Percentiles rank a stretch among this genome's conserved stretches.
These are phyloP conservation scores for Leccinum truebloodii DNA, from an alignment of 768 basidiomycete species.

Conservation along the genomic window DNA sequence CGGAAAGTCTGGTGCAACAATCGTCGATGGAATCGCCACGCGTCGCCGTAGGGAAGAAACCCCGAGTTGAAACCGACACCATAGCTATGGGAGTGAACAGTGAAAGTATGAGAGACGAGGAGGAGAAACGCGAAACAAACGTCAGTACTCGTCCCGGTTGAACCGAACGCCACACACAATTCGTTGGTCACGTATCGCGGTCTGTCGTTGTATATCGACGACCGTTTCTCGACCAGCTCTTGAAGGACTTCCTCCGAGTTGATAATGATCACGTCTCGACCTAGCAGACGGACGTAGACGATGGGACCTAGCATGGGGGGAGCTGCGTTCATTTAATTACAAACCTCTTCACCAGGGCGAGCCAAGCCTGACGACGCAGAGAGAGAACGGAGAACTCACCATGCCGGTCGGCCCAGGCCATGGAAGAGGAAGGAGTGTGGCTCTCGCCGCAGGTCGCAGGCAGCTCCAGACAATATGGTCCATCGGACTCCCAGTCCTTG, in stretches of 20 bases:
- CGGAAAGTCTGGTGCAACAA: slow-evolving; percentile 21
- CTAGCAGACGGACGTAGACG: slow-evolving; percentile 3
- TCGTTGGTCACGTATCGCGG: slow-evolving; percentile 9
- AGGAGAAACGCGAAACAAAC: neutral
- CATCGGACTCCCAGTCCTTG: too few species aligned
- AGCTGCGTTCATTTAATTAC: neutral
- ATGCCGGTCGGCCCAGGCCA: too few species aligned
- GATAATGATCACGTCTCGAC: slow-evolving; percentile 11
- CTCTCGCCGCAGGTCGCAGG: too few species aligned
- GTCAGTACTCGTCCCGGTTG: neutral
- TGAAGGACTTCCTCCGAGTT: slow-evolving; percentile 14
- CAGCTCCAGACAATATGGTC: too few species aligned
- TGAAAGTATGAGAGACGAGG: too few species aligned
- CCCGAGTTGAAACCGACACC: slow-evolving; percentile 21
- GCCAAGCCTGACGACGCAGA: too few species aligned
- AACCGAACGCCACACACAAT: slow-evolving; percentile 8
- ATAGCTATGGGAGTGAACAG: neutral
- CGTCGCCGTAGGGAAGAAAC: neutral
- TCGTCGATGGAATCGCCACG: slow-evolving; percentile 8
- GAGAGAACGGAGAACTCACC: too few species aligned
- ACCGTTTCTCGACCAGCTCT: slow-evolving; percentile 19
- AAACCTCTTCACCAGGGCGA: neutral
- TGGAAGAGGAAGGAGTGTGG: too few species aligned
- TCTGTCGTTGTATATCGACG: slow-evolving; percentile 18
- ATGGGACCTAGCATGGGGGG: neutral